Evolutionary conservation across 2,329 filamentous ascomycete genomes (phyloP).

Genomic region (Claviceps humidiphila): DNA sequence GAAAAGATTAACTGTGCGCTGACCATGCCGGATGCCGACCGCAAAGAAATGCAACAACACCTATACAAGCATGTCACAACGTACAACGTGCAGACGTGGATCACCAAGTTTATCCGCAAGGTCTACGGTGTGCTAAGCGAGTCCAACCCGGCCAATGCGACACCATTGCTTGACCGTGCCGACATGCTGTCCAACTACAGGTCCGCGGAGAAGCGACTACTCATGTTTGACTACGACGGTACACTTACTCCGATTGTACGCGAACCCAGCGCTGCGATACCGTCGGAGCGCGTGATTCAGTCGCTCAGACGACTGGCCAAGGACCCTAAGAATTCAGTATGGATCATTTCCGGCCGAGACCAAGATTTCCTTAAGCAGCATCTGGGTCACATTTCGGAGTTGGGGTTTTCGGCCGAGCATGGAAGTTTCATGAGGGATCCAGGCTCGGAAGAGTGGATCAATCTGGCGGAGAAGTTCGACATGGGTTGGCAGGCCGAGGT

Average conservation of each 20-base stretch:
- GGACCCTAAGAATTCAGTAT: conserved; percentile 77
- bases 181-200: conserved; percentile 63
- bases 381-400: conserved; percentile 75
- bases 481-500: conserved; percentile 91
- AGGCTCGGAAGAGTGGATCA: conserved; percentile 66
- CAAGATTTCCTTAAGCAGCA: conserved; percentile 83
- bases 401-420: conserved; percentile 95
- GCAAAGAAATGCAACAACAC: conserved; percentile 54
- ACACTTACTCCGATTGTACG: conserved; percentile 91
- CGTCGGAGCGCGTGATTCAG: conserved; percentile 68
- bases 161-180: conserved; percentile 67
- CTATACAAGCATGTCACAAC: conserved; percentile 75
- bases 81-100: conserved; percentile 81
- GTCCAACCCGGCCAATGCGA: conserved; percentile 60
- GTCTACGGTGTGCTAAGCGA: conserved; percentile 70
- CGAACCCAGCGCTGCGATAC: conserved; percentile 79
- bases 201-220: conserved; percentile 63
- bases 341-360: conserved; percentile 94
- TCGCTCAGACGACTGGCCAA: conserved; percentile 68
- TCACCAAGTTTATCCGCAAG: conserved; percentile 62
- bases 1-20: conserved; percentile 71
- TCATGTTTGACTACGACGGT: conserved; percentile 98
- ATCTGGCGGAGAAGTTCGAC: conserved; percentile 71
- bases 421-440: conserved; percentile 89
- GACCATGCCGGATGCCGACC: conserved; percentile 56